Conservation (phyloP, 768 basidiomycete species). For the Cystofilobasidium ferigula region DNA sequence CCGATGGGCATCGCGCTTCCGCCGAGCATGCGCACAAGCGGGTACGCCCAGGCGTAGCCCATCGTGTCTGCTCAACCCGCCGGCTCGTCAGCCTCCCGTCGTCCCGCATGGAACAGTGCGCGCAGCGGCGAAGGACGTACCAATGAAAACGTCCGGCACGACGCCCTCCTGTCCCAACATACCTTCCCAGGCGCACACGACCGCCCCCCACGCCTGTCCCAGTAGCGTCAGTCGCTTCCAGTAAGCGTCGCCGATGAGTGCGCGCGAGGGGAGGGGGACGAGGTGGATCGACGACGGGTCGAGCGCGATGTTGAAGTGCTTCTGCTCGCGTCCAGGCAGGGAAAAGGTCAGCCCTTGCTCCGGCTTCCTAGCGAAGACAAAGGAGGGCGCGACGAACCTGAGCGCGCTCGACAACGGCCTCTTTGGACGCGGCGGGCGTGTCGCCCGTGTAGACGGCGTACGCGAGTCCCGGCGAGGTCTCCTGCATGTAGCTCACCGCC, state of each 20-base stretch:
- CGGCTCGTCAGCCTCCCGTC: slow-evolving; percentile 21
- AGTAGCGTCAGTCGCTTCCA: slow-evolving; percentile 88
- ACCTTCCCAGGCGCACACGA: slow-evolving; percentile 73
- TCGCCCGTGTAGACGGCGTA: slow-evolving; percentile 86
- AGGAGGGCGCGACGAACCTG: slow-evolving; percentile 45
- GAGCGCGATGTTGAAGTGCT: slow-evolving; percentile 68
- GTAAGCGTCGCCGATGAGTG: slow-evolving; percentile 62
- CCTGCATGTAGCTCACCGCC: slow-evolving; percentile 66
- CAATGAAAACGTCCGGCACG: slow-evolving; percentile 82
- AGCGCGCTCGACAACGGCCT: slow-evolving; percentile 67
- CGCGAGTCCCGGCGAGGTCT: slow-evolving; percentile 50
- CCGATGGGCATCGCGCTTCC: slow-evolving; percentile 54
- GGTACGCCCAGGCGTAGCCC: slow-evolving; percentile 94
- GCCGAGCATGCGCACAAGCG: slow-evolving; percentile 55
- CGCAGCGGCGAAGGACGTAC: slow-evolving; percentile 41
- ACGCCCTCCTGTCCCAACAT: slow-evolving; percentile 48
- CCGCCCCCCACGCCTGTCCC: slow-evolving; percentile 80
- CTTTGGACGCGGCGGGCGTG: slow-evolving; percentile 56
- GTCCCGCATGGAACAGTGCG: not conserved
- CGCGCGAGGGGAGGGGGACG: slow-evolving; percentile 61
- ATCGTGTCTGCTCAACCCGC: slow-evolving; percentile 63
- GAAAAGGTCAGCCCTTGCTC: not conserved
- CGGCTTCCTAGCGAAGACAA: not conserved
- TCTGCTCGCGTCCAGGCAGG: slow-evolving; percentile 40
- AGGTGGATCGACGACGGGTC: slow-evolving; percentile 60